These are phyloP conservation scores for Protomyces inundatus DNA, from an alignment of 1,139 yeast genomes.

Conservation along the genomic window DNA sequence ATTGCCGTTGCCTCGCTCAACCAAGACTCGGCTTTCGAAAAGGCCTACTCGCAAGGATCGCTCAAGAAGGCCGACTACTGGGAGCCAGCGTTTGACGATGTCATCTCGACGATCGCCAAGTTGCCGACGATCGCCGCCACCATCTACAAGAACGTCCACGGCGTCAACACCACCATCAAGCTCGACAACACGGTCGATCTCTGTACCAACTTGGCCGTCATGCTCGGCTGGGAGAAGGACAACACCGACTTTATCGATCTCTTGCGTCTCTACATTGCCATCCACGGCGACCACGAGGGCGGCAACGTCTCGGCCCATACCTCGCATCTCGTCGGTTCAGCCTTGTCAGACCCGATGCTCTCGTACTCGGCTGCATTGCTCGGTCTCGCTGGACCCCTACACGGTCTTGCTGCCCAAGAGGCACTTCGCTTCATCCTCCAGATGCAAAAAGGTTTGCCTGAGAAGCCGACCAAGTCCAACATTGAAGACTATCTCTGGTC, in stretches of 20 bases:
- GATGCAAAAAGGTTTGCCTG: constrained; percentile 74
- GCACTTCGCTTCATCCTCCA: constrained; percentile 91
- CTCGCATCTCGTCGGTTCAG: constrained; percentile 91
- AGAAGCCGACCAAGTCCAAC: constrained; percentile 65
- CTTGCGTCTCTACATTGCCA: constrained; percentile 90
- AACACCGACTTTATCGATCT: constrained; percentile 72
- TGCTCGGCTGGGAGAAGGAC: constrained; percentile 79
- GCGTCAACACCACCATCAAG: constrained; percentile 52
- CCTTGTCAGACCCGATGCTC: constrained; percentile 88
- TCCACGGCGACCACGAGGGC: constrained; percentile 98
- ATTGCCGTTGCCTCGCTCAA: constrained; percentile 89
- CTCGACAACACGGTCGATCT: constrained; percentile 62
- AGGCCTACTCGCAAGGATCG: constrained; percentile 81
- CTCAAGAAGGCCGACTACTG: constrained; percentile 47
- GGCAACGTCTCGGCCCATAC: constrained; percentile 98
- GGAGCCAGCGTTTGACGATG: constrained; percentile 63
- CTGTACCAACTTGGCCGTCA: constrained; percentile 83
- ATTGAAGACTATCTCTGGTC: constrained; percentile 93
- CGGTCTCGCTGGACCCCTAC: constrained; percentile 98
- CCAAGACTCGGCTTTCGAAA: constrained; percentile 83
- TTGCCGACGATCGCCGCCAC: constrained; percentile 61
- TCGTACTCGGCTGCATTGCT: constrained; percentile 93
- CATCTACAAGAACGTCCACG: constrained; percentile 62
- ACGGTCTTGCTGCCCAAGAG: constrained; percentile 93
- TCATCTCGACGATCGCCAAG: constrained; percentile 59